Evolutionary conservation across 371 early-diverging fungal species (phyloP).

Genomic region (Sporodiniella umbellata): DNA sequence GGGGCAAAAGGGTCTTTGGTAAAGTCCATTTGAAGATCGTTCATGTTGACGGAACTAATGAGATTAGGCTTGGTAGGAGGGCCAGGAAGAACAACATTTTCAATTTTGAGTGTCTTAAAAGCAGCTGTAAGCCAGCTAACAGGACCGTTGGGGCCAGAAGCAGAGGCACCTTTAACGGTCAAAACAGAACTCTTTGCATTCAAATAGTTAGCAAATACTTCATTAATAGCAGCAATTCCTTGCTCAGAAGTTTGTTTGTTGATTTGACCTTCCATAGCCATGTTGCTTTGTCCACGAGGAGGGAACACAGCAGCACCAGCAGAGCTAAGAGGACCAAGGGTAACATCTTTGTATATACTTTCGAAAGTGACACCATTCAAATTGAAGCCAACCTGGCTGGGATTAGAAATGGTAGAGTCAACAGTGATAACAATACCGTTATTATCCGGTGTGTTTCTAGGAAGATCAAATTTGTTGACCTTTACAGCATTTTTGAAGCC

Average conservation of each 20-base stretch:
- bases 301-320: slow-evolving; percentile 22
- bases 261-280: slow-evolving; percentile 47
- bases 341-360: slow-evolving; percentile 17
- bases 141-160: slow-evolving; percentile 33
- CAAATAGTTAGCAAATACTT: slow-evolving; percentile 36
- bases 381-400: slow-evolving; percentile 48
- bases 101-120: slow-evolving; percentile 31
- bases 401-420: slow-evolving; percentile 43
- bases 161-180: slow-evolving; percentile 37
- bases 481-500: slow-evolving; percentile 45
- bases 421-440: slow-evolving; percentile 50
- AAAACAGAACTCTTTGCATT: slow-evolving; percentile 30
- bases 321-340: slow-evolving; percentile 30
- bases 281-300: slow-evolving; percentile 16
- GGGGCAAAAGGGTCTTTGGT: slow-evolving; percentile 44
- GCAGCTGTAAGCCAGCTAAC: slow-evolving; percentile 44
- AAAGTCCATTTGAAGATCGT: slow-evolving; percentile 49
- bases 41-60: slow-evolving; percentile 45
- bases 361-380: slow-evolving; percentile 24
- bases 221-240: slow-evolving; percentile 40
- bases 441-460: slow-evolving; percentile 35
- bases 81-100: slow-evolving; percentile 43
- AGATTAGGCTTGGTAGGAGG: slow-evolving; percentile 32
- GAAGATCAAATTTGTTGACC: slow-evolving; percentile 49
- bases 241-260: slow-evolving; percentile 35